These are phyloP conservation scores for Cucumis hystrix DNA, from an alignment of 306 rosid species.

Conservation along the genomic window DNA sequence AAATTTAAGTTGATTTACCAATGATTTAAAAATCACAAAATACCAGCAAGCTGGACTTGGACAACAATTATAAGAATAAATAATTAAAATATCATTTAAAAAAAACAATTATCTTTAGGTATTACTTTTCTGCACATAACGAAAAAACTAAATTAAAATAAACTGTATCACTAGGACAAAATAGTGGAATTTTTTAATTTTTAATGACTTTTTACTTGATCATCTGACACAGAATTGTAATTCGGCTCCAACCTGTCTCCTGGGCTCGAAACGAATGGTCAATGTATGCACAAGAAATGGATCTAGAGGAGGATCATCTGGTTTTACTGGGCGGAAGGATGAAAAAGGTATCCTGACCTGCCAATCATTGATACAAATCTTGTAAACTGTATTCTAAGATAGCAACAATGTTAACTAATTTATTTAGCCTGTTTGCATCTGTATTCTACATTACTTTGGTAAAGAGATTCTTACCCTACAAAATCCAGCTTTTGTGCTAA, in stretches of 20 bases:
- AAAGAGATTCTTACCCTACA: slow-evolving; percentile 51
- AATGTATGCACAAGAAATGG: slow-evolving; percentile 93
- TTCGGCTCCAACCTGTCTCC: slow-evolving; percentile 61
- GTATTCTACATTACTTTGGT: not conserved
- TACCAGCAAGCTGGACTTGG: not conserved
- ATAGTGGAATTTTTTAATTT: not conserved
- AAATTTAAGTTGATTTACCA: not conserved
- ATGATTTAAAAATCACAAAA: not conserved
- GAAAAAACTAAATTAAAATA: not conserved
- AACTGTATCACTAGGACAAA: not conserved
- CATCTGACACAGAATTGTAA: slow-evolving; percentile 7
- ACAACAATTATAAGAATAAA: not conserved
- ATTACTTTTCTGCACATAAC: not conserved
- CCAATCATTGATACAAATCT: slow-evolving; percentile 9
- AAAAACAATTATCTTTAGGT: not conserved
- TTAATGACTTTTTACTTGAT: not conserved
- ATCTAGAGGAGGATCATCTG: slow-evolving; percentile 78
- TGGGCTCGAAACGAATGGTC: slow-evolving; percentile 93
- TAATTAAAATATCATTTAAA: too few species aligned
- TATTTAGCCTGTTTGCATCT: not conserved
- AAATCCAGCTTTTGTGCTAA: slow-evolving; percentile 88
- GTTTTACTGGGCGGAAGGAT: slow-evolving; percentile 83
- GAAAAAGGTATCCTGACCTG: slow-evolving; percentile 97
- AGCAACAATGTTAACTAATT: not conserved
- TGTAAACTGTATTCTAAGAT: not conserved